Percentiles rank a stretch among this genome's conserved stretches.
Conservation (phyloP, 176 grass and related monocot genomes). For the Poa annua region DNA sequence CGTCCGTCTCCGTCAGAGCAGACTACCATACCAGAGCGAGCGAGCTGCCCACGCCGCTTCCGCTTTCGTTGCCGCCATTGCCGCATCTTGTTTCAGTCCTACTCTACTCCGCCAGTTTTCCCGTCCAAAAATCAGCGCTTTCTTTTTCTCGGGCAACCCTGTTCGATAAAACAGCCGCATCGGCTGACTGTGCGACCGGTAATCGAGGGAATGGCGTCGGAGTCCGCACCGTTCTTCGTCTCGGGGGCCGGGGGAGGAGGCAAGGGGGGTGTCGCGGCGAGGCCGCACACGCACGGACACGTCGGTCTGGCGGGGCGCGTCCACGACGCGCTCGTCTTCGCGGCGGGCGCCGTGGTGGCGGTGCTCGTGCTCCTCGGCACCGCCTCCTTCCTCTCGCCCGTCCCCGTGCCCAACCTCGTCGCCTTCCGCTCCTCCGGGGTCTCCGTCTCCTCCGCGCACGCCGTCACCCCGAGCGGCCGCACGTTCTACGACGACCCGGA, state of each 20-base stretch:
- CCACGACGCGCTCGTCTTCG: conserved; percentile 62
- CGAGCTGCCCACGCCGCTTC: background rate
- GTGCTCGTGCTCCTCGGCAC: conserved; percentile 50
- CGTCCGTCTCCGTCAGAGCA: background rate
- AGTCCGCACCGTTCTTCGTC: conserved; percentile 6
- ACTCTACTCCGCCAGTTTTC: background rate
- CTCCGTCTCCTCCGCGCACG: background rate
- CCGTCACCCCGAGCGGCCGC: background rate
- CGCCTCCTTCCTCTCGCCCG: conserved; percentile 16
- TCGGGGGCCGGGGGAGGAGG: background rate
- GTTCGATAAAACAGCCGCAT: background rate
- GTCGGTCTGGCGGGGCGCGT: background rate
- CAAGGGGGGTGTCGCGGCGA: conserved; percentile 1
- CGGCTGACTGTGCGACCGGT: background rate
- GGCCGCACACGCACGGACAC: conserved; percentile 30
- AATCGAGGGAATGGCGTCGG: background rate
- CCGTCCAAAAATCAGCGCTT: background rate
- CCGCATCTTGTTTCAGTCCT: background rate
- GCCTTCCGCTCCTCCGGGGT: conserved; percentile 17
- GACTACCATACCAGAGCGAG: too few relatives aligned
- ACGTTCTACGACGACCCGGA: conserved; percentile 69
- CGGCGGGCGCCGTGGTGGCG: conserved; percentile 48
- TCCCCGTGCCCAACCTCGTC: conserved; percentile 33
- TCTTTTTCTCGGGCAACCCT: background rate
- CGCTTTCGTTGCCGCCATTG: background rate